Evolutionary conservation across 257 asterid genomes (phyloP).

Genomic region (Solanum dulcamara): DNA sequence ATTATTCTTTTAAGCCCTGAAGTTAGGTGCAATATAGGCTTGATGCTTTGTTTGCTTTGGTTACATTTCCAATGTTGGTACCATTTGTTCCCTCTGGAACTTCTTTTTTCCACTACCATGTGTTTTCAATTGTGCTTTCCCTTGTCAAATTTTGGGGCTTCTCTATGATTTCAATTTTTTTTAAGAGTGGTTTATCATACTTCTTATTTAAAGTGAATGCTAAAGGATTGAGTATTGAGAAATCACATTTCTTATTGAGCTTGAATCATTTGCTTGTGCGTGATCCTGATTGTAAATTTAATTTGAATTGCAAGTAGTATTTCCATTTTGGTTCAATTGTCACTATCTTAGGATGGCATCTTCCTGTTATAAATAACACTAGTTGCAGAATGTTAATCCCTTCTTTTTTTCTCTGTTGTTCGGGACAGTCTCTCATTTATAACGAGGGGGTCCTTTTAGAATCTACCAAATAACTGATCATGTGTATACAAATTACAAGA

Average conservation of each 20-base stretch:
- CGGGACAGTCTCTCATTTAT: neutral
- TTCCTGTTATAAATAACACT: neutral
- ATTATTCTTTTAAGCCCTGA: neutral
- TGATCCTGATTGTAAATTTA: neutral
- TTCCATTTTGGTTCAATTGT: neutral
- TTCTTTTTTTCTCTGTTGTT: neutral
- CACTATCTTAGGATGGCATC: neutral
- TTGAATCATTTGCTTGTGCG: neutral
- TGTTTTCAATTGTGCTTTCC: neutral
- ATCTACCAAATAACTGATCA: neutral
- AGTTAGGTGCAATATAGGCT: neutral
- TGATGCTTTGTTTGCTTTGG: neutral
- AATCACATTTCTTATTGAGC: neutral
- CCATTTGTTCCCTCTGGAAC: neutral
- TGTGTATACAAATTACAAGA: neutral
- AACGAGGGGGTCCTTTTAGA: neutral
- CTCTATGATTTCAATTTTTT: neutral
- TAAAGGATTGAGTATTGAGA: neutral
- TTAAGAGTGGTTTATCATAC: neutral
- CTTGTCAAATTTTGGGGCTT: neutral
- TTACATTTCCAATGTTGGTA: neutral
- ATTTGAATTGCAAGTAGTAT: neutral
- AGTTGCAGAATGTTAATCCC: neutral
- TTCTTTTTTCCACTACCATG: neutral
- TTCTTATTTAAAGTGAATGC: neutral